Evolutionary conservation across 2,329 filamentous ascomycete genomes (phyloP), one percentile per base, ranked within the genome.

Genomic region (Colletotrichum tanaceti): DNA sequence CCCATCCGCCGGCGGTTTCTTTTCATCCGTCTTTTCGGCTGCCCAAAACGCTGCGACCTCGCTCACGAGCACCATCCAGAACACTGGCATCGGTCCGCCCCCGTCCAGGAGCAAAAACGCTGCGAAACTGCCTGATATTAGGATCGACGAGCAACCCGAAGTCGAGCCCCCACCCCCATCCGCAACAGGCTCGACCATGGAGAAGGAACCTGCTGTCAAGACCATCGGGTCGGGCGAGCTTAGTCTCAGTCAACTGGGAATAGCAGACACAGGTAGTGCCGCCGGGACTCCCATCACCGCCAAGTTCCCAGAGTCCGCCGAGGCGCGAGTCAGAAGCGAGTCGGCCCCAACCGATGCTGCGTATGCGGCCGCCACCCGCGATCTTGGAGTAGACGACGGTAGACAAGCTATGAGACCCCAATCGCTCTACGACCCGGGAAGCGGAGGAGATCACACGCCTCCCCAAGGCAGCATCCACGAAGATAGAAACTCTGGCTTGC

Each of bases 171-270:
- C 80, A 20, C 62, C 66, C 18, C 60, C 49, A 32, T 69, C 58
- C 38, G 50, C 54, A 16, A 50, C 63, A 63, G 62, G 46, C 80
- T 58, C 76, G 58, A 78, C 73, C 63, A 83, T 81, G 77, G 84
- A 84, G 64, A 86, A 86, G 70, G 90, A 93, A 73, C 88, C 90
- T 14, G 94, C 96, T 1, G 87, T 98, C 2, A 93, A 95, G 75
- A 98, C 96, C 0, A 84, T 99, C 58, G 96, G 96, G 14, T 89
- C 89, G 74, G 96, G 96, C 5, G 93, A 98, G 75, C 83, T 99
- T 55, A 97, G 93, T 77, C 86, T 98, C 65, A 94, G 93, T 74
- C 93, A 97, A 75, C 84, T 98, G 49, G 95, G 95, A 41, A 92
- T 98, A 63, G 79, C 85, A 13, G 90, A 93, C 58, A 76, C 82